These are phyloP conservation scores for Kurtzmaniella natalensis DNA, from an alignment of 1,139 yeast genomes.

Conservation along the genomic window DNA sequence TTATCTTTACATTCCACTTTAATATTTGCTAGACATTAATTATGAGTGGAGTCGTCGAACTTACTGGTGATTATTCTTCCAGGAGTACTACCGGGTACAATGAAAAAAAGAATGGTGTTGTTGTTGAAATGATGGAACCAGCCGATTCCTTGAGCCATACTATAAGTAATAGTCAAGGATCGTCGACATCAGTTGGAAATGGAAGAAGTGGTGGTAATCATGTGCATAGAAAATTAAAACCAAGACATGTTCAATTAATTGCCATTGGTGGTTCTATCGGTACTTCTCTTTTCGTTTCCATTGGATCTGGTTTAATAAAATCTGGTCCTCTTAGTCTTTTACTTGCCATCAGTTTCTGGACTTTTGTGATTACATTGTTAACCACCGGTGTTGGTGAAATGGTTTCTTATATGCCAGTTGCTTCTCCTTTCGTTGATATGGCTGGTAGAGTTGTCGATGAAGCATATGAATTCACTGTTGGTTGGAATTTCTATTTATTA, in stretches of 20 bases:
- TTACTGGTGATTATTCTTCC: too few relatives aligned
- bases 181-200: too few relatives aligned
- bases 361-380: slow-evolving; percentile 50
- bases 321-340: slow-evolving; percentile 48
- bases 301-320: slow-evolving; percentile 34
- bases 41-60: too few relatives aligned
- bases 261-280: too few relatives aligned
- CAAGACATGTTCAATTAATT: slow-evolving; percentile 29
- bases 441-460: slow-evolving; percentile 57
- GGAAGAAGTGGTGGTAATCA: too few relatives aligned
- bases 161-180: too few relatives aligned
- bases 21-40: too few relatives aligned
- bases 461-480: slow-evolving; percentile 71
- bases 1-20: too few relatives aligned
- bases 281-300: slow-evolving; percentile 45
- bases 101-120: too few relatives aligned
- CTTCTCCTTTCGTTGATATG: slow-evolving; percentile 56
- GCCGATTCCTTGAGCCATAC: too few relatives aligned
- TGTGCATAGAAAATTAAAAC: slow-evolving; percentile 6
- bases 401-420: slow-evolving; percentile 73
- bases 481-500: slow-evolving; percentile 79
- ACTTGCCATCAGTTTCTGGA: slow-evolving; percentile 39
- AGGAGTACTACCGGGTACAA: too few relatives aligned
- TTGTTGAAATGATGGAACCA: too few relatives aligned
- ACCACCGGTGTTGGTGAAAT: slow-evolving; percentile 77